phyloP scores from a whole-genome alignment of 2,329 filamentous ascomycete genomes.

The Leptographium lundbergii region DNA sequence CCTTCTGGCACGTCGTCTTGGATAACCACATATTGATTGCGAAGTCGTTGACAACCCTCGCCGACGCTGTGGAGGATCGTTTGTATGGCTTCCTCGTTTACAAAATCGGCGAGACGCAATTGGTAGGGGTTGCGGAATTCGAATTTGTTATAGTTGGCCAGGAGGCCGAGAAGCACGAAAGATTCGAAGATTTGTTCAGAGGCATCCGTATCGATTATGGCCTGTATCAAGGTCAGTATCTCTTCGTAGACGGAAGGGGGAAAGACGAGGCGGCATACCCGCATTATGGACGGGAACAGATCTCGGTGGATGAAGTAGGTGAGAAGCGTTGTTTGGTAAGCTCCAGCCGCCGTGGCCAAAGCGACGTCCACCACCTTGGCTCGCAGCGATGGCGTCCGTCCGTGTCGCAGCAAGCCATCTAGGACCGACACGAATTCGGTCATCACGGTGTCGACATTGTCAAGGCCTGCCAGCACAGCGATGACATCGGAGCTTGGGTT shows the following conservation, averaged over 20 bases:
- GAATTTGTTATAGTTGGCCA: conserved; percentile 99
- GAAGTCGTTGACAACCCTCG: conserved; percentile 51
- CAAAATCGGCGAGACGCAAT: conserved; percentile 82
- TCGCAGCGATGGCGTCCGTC: conserved; percentile 54
- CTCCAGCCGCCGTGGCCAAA: conserved; percentile 77
- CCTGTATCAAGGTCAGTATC: conserved; percentile 25
- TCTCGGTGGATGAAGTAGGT: conserved; percentile 94
- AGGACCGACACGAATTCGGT: conserved; percentile 76
- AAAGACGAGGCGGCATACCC: conserved; percentile 37
- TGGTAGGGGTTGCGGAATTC: conserved; percentile 97
- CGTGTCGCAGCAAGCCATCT: conserved; percentile 71
- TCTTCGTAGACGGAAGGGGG: background rate
- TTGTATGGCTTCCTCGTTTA: conserved; percentile 78
- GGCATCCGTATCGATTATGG: conserved; percentile 66
- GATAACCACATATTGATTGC: conserved; percentile 69
- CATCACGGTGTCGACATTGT: conserved; percentile 77
- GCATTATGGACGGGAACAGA: conserved; percentile 88
- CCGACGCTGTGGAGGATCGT: conserved; percentile 71
- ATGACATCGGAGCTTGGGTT: conserved; percentile 96
- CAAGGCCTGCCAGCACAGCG: conserved; percentile 73
- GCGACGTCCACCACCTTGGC: conserved; percentile 71
- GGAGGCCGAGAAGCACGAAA: conserved; percentile 70
- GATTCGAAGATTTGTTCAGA: conserved; percentile 54
- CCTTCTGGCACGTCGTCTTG: conserved; percentile 84
- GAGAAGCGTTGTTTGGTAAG: conserved; percentile 85